Percentiles rank a stretch among this genome's conserved stretches.
phyloP scores from a whole-genome alignment of 805 yeast species.

The Tetrapisispora phaffii region DNA sequence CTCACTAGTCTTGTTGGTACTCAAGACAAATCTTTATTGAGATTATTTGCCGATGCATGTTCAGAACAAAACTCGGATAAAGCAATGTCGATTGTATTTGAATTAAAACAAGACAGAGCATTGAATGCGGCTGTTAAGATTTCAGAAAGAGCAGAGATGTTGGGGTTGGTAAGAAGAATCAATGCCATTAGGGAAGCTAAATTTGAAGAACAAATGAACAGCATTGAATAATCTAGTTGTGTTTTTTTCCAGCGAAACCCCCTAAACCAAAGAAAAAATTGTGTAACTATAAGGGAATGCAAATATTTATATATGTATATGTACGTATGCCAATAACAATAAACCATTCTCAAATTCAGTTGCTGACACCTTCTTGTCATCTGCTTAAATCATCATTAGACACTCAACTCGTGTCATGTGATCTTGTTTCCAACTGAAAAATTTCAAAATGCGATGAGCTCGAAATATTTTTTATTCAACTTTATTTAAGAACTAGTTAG shows the following conservation, averaged over 20 bases:
- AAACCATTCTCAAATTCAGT: too few species aligned
- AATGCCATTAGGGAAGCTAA: conserved; percentile 42
- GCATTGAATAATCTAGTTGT: background rate
- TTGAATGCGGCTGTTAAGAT: conserved; percentile 75
- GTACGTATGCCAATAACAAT: background rate
- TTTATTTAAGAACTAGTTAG: too few species aligned
- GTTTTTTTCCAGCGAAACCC: too few species aligned
- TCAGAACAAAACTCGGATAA: conserved; percentile 51
- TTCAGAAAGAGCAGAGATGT: conserved; percentile 60
- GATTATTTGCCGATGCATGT: conserved; percentile 68
- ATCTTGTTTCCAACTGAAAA: conserved; percentile 11
- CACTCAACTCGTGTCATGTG: too few species aligned
- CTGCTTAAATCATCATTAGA: too few species aligned
- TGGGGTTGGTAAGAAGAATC: conserved; percentile 43
- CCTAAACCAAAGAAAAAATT: too few species aligned
- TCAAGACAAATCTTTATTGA: conserved; percentile 69
- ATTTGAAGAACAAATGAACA: conserved; percentile 16
- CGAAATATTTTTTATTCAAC: background rate
- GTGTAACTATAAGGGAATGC: background rate
- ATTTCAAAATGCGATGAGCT: conserved; percentile 20
- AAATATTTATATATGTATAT: background rate
- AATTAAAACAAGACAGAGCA: conserved; percentile 69
- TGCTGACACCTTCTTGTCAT: too few species aligned
- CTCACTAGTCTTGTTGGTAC: conserved; percentile 43
- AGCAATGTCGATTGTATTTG: conserved; percentile 59